phyloP scores from a whole-genome alignment of 768 basidiomycete genomes.

The Boletus sp. region DNA sequence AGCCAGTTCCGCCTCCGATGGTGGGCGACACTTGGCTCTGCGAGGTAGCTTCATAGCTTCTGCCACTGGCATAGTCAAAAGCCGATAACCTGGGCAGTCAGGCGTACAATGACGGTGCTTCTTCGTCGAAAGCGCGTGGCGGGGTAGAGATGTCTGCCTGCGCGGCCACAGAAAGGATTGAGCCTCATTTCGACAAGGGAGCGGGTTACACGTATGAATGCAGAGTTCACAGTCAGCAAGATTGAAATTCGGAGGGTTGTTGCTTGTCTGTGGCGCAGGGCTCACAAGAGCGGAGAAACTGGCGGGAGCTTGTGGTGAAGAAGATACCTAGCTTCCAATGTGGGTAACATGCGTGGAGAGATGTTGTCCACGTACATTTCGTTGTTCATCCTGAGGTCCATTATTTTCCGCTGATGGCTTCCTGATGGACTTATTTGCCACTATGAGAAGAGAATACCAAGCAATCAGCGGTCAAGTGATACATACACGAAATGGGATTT shows the following conservation, averaged over 20 bases:
- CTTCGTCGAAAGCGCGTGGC: conserved; percentile 26
- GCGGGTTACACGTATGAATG: conserved; percentile 25
- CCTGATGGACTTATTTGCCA: conserved; percentile 7
- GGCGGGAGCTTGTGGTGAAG: background rate
- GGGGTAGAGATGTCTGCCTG: conserved; percentile 21
- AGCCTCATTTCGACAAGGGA: conserved; percentile 28
- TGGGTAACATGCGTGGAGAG: background rate
- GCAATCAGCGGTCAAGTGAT: background rate
- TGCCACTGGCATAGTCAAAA: conserved; percentile 13
- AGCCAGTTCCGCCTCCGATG: conserved; percentile 20
- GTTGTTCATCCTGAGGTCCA: background rate
- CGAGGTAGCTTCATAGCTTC: conserved; percentile 25
- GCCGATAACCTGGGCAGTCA: conserved; percentile 23
- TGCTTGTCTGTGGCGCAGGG: conserved; percentile 5
- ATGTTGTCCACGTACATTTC: conserved; percentile 12
- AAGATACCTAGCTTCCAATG: background rate
- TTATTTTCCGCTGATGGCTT: conserved; percentile 4
- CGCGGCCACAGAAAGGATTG: conserved; percentile 26
- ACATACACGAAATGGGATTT: conserved; percentile 24
- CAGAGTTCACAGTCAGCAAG: conserved; percentile 22
- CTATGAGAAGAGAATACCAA: background rate
- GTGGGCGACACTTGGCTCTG: conserved; percentile 20
- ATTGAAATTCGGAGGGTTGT: background rate
- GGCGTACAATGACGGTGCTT: conserved; percentile 18
- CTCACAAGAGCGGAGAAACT: background rate